Evolutionary conservation across 345 rosid genomes (phyloP).

Genomic region (Triadica sebifera): DNA sequence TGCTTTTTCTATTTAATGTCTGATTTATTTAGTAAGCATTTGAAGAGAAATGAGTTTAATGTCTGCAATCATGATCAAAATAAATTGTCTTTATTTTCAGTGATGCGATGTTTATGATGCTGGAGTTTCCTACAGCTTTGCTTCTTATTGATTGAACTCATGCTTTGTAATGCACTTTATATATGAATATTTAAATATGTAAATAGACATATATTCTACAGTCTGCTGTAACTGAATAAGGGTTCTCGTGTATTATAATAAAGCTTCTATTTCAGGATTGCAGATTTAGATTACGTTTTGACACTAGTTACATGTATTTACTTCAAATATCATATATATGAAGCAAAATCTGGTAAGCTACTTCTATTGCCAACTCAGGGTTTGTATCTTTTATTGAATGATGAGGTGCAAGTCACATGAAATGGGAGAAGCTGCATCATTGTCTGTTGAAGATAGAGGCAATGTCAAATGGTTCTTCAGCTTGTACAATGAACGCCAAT

Average conservation of each 20-base stretch:
- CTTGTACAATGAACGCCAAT: slow-evolving; percentile 57
- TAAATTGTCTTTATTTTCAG: neutral
- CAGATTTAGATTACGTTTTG: neutral
- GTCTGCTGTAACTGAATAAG: slow-evolving; percentile 1
- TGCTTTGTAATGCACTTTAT: neutral
- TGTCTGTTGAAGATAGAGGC: slow-evolving; percentile 18
- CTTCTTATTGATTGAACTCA: neutral
- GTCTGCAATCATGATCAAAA: neutral
- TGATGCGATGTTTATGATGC: neutral
- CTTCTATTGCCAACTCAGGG: neutral
- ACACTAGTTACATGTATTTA: neutral
- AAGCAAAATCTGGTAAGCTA: neutral
- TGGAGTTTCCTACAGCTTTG: neutral
- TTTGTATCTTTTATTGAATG: slow-evolving; percentile 24
- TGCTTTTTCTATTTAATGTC: too few relatives aligned
- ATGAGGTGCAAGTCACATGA: slow-evolving; percentile 28
- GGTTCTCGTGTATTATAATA: neutral
- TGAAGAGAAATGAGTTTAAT: neutral
- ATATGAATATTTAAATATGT: neutral
- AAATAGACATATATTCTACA: neutral
- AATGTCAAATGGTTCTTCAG: slow-evolving; percentile 12
- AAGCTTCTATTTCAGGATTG: neutral
- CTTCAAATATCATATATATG: neutral
- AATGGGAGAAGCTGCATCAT: slow-evolving; percentile 11
- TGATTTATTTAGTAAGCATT: too few relatives aligned